phyloP scores from a whole-genome alignment of 257 asterid species.

The Penstemon davidsonii region DNA sequence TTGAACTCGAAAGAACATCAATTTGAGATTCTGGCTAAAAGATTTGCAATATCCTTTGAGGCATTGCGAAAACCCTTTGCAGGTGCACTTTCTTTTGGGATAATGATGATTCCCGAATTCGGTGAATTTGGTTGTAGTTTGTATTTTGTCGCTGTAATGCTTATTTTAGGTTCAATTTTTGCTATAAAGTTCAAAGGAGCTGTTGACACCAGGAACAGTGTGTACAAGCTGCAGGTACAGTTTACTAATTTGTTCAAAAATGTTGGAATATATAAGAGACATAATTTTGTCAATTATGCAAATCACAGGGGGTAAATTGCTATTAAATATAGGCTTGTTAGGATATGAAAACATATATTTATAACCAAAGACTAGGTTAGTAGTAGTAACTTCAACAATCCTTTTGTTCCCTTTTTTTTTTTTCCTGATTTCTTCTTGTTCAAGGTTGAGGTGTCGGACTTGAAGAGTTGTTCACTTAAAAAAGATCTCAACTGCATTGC shows the following conservation, averaged over 20 bases:
- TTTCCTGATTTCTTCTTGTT: conserved; percentile 22
- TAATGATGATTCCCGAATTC: conserved; percentile 76
- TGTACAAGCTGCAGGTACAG: conserved; percentile 79
- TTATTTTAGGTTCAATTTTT: no score
- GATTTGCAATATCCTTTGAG: conserved; percentile 41
- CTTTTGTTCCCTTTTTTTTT: not conserved
- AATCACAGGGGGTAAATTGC: no score
- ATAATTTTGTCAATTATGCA: no score
- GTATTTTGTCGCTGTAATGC: conserved; percentile 1
- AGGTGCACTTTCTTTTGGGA: conserved; percentile 63
- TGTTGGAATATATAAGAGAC: no score
- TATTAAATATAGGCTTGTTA: no score
- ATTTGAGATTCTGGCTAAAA: conserved; percentile 39
- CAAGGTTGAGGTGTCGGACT: conserved; percentile 88
- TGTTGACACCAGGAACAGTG: conserved; percentile 71
- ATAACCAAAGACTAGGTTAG: no score
- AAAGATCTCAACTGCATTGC: conserved; percentile 89
- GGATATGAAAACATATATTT: no score
- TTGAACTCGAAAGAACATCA: conserved; percentile 33
- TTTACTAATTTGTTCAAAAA: not conserved
- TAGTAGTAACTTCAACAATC: no score
- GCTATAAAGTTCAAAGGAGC: conserved; percentile 35
- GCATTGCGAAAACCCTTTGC: conserved; percentile 64
- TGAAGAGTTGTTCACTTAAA: conserved; percentile 77
- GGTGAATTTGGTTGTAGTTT: conserved; percentile 73